Evolutionary conservation across 176 grass and related monocot species (phyloP).

Genomic region (Avena insularis): DNA sequence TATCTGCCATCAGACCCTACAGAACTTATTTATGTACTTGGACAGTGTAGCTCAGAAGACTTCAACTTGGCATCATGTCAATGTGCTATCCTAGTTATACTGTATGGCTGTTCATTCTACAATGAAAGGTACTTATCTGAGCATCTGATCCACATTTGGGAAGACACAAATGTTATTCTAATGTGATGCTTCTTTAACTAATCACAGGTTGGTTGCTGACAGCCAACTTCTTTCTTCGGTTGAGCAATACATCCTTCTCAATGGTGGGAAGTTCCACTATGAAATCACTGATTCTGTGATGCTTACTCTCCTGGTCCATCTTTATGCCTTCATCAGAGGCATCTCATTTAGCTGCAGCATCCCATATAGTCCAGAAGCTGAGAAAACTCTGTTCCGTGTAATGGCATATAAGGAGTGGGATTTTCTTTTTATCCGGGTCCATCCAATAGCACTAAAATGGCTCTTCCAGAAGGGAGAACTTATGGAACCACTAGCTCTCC

Average conservation of each 20-base stretch:
- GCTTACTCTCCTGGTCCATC: conserved; percentile 75
- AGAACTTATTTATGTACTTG: conserved; percentile 84
- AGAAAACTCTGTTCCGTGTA: conserved; percentile 74
- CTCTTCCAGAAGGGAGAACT: conserved; percentile 84
- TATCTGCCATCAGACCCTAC: conserved; percentile 81
- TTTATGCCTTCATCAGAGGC: conserved; percentile 84
- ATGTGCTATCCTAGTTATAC: conserved; percentile 71
- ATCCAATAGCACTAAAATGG: conserved; percentile 80
- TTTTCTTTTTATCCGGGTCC: conserved; percentile 62
- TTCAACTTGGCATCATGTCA: conserved; percentile 83
- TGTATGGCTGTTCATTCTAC: conserved; percentile 81
- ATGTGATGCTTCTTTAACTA: conserved; percentile 41
- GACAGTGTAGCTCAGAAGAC: conserved; percentile 70
- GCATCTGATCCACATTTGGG: conserved; percentile 30
- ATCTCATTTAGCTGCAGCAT: conserved; percentile 46
- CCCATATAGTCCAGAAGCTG: conserved; percentile 75
- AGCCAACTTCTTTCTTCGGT: conserved; percentile 86
- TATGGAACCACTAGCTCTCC: conserved; percentile 54
- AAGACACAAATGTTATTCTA: conserved; percentile 21
- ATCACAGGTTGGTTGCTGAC: conserved; percentile 71
- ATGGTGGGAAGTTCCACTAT: conserved; percentile 62
- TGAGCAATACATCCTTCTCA: conserved; percentile 95
- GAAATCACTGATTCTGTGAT: conserved; percentile 58
- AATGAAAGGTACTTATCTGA: conserved; percentile 69
- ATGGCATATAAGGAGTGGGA: conserved; percentile 72